A percentile compares a stretch with the other conserved stretches of the same genome.
These are phyloP conservation scores for Artomyces pyxidatus DNA, from an alignment of 768 basidiomycete species.

Conservation along the genomic window DNA sequence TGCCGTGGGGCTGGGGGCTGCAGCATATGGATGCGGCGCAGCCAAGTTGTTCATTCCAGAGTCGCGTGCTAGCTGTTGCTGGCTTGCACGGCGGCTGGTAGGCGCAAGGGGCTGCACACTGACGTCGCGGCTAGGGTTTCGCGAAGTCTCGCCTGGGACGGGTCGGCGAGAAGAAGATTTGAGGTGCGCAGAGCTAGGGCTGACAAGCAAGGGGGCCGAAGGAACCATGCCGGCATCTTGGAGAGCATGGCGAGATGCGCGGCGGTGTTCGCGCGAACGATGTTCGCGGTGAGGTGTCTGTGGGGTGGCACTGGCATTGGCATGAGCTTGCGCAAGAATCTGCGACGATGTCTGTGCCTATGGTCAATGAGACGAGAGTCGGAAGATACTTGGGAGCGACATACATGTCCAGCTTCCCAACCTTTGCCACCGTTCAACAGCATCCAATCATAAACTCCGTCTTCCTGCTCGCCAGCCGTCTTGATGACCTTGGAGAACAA, in stretches of 20 bases:
- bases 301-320: slow-evolving; percentile 41
- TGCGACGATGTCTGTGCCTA: slow-evolving; percentile 33
- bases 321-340: slow-evolving; percentile 42
- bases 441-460: slow-evolving; percentile 97
- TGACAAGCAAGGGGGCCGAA: slow-evolving; percentile 52
- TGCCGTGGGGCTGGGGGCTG: slow-evolving; percentile 47
- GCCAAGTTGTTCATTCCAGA: slow-evolving; percentile 31
- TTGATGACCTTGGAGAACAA: slow-evolving; percentile 89
- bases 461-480: slow-evolving; percentile 80
- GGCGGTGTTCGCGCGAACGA: slow-evolving; percentile 38
- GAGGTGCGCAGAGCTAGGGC: slow-evolving; percentile 58
- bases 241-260: slow-evolving; percentile 41
- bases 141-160: slow-evolving; percentile 36
- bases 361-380: background rate
- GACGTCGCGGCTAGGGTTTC: slow-evolving; percentile 40
- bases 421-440: slow-evolving; percentile 88
- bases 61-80: slow-evolving; percentile 33
- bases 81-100: slow-evolving; percentile 59
- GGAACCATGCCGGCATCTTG: slow-evolving; percentile 43
- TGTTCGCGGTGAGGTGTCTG: slow-evolving; percentile 46
- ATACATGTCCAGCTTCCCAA: slow-evolving; percentile 84
- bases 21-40: slow-evolving; percentile 66
- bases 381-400: slow-evolving; percentile 23
- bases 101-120: slow-evolving; percentile 66
- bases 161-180: slow-evolving; percentile 47